Percentiles rank a stretch among this genome's conserved stretches.
phyloP scores from a whole-genome alignment of 805 yeast genomes.

The Yarrowia yakushimensis region DNA sequence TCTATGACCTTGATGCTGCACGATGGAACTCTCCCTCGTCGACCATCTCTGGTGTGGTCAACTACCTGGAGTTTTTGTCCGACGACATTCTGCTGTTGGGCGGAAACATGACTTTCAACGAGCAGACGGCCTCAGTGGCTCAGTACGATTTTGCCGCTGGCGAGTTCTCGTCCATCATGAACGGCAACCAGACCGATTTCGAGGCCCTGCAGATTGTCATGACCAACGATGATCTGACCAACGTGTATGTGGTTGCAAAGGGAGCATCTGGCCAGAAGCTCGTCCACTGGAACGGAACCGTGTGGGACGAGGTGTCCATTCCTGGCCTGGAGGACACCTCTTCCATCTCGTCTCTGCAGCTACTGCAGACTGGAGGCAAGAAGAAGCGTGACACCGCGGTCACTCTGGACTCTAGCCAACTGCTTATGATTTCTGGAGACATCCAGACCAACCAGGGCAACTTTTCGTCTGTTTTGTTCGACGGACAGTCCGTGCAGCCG shows the following conservation, averaged over 20 bases:
- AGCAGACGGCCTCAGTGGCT: constrained; percentile 44
- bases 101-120: constrained; percentile 52
- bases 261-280: not conserved
- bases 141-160: constrained; percentile 50
- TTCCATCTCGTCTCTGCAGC: constrained; percentile 9
- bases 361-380: constrained; percentile 6
- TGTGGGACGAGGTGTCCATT: constrained; percentile 4
- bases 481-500: constrained; percentile 69
- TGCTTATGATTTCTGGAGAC: constrained; percentile 16
- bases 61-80: constrained; percentile 50
- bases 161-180: constrained; percentile 28
- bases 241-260: constrained; percentile 4
- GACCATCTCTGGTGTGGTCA: constrained; percentile 50
- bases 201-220: constrained; percentile 15
- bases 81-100: constrained; percentile 43
- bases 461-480: constrained; percentile 59
- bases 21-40: constrained; percentile 51
- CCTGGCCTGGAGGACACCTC: not conserved
- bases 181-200: constrained; percentile 13
- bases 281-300: constrained; percentile 14
- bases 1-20: constrained; percentile 52
- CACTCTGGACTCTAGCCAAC: not conserved
- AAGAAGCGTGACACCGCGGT: constrained; percentile 3
- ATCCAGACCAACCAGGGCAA: constrained; percentile 45
- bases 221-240: constrained; percentile 8